Base-by-base conservation (phyloP, 306 rosid genomes). In the Geum urbanum region DNA sequence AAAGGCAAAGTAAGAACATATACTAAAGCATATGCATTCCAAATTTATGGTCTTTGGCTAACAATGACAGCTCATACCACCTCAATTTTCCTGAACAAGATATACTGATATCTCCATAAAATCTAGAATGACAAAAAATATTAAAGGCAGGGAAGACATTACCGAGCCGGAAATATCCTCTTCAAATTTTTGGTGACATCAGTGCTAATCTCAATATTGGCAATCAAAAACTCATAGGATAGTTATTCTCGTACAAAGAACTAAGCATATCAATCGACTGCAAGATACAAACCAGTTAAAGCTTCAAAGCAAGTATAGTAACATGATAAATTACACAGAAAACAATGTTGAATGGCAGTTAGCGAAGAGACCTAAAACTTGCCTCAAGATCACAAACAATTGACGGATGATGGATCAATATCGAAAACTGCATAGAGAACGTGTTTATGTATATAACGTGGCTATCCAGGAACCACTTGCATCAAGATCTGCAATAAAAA, bases 381-480 rank as follows among this genome's bases (percentile, higher is more conserved):
- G 78, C 99, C 99, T 91, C 91, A 59, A 88, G 89, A 77, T 96
- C 95, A 80, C 86, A 84, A 77, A 62, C 68, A 74, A 86, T 87
- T n/a, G n/a, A n/a, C n/a, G n/a, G n/a, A n/a, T 73, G 86, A 91
- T 14, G 99, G 99, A 80, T 94, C 99, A 86, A 94, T 63, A 79
- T 86, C 88, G 80, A 75, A 84, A 80, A 91, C 86, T 40, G 96
- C 95, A 84, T 94, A 91, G 82, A 84, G 91, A 72, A 94, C 87
- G 83, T 94, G 91, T 85, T 91, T 94, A 60, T 97, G 99, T 58
- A 94, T 87, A 64, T 91, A 87, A 5, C 99, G 97, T 66, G 86
- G 83, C 78, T 94, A 97, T 76, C 99, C 99, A 5, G 97, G 99
- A 84, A 88, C 91, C 64, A 84, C 96, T 35, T 97, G 97, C 99